phyloP scores from a whole-genome alignment of 108 stramenopile species.

The Nitzschia putrida region DNA sequence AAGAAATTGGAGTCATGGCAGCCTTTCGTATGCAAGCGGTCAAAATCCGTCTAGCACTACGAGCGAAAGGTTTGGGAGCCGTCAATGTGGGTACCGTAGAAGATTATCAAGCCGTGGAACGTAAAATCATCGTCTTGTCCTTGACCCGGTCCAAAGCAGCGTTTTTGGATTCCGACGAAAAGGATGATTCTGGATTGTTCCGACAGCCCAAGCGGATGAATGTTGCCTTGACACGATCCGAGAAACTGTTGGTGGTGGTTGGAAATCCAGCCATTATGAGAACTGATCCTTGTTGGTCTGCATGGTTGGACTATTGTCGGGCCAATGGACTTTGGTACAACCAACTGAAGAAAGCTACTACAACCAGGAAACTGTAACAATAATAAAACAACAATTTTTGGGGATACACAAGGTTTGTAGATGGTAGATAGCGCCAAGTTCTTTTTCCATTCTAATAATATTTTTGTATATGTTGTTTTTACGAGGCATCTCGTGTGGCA shows the following conservation, averaged over 20 bases:
- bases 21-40: constrained; percentile 77
- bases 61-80: constrained; percentile 38
- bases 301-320: constrained; percentile 64
- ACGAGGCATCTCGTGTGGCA: constrained; percentile 30
- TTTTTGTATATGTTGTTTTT: too few species aligned
- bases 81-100: constrained; percentile 77
- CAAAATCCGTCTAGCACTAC: constrained; percentile 54
- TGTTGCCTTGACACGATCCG: constrained; percentile 73
- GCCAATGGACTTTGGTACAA: constrained; percentile 78
- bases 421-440: too few species aligned
- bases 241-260: constrained; percentile 65
- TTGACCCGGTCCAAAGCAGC: constrained; percentile 56
- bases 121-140: constrained; percentile 64
- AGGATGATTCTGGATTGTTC: constrained; percentile 58
- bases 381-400: too few species aligned
- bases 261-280: constrained; percentile 68
- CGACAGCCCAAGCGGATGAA: constrained; percentile 70
- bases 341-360: neutral
- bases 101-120: constrained; percentile 79
- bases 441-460: too few species aligned
- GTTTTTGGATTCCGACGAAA: constrained; percentile 55
- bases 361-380: too few species aligned
- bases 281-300: constrained; percentile 57
- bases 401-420: too few species aligned
- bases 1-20: constrained; percentile 68